These are phyloP conservation scores for Aspergillus sp. DNA, from an alignment of 2,329 filamentous ascomycete genomes.

Conservation along the genomic window DNA sequence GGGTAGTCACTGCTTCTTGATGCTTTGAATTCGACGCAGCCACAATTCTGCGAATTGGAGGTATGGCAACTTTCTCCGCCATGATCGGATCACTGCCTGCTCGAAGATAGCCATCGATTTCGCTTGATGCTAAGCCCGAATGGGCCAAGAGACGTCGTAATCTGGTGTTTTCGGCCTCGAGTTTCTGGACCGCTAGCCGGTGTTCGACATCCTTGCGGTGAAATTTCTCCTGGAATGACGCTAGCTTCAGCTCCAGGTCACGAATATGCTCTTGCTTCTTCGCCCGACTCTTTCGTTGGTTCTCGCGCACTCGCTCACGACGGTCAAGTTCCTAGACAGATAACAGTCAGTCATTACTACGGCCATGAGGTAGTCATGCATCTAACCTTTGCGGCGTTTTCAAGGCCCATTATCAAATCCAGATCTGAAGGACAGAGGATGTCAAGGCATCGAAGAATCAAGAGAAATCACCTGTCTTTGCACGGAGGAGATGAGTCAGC, in stretches of 20 bases:
- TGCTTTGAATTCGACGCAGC: background rate
- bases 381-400: conserved; percentile 14
- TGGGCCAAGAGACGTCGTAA: conserved; percentile 26
- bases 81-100: conserved; percentile 17
- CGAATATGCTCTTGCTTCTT: conserved; percentile 36
- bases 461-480: too few relatives aligned
- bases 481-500: too few relatives aligned
- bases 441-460: too few relatives aligned
- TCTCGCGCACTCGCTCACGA: conserved; percentile 43
- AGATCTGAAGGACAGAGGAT: background rate
- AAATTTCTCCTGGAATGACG: conserved; percentile 25
- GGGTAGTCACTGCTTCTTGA: background rate
- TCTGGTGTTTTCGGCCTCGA: conserved; percentile 35
- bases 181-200: conserved; percentile 31
- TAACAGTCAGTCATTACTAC: background rate
- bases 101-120: conserved; percentile 29
- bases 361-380: background rate
- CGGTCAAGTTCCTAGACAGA: conserved; percentile 26
- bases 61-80: conserved; percentile 36
- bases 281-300: conserved; percentile 39
- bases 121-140: conserved; percentile 23
- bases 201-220: conserved; percentile 34
- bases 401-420: background rate
- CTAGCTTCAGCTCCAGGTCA: conserved; percentile 36
- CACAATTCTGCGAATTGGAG: conserved; percentile 23